Base-by-base conservation (phyloP, 2,329 filamentous ascomycete genomes). In the Fusarium camptoceras region DNA sequence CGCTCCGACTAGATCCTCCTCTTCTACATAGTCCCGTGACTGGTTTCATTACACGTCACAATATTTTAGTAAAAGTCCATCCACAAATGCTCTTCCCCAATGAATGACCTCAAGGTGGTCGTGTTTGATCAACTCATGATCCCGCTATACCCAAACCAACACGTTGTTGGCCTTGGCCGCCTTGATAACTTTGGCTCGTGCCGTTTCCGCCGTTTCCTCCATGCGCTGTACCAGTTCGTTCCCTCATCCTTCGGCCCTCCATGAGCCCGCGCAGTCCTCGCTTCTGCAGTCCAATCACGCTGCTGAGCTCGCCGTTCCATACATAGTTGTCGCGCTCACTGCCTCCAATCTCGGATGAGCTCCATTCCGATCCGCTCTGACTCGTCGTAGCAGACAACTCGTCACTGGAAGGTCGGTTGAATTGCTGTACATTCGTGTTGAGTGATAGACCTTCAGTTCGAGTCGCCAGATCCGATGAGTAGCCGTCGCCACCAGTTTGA, bases 241-340 rank as follows among this genome's bases (percentile, higher is more conserved):
- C 94, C 46, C 94, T 85, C 84, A 98, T 90, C 64, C 95, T 86
- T 46, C 95, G 85, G 6, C 95, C 95, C 80, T 98, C 96, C 96
- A 99, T 98, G 72, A 99, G 80, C 0, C 96, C 96, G 63, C 95
- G 86, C 37, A 99, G 80, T 0, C 96, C 96, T 56, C 96, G 87
- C 83, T 99, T 99, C 83, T 99, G 96, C 70, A 99, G 79, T 0
- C 96, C 96, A 72, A 99, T 97, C 5, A 98, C 95, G 50, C 93
- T 93, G 82, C 92, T 94, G 34, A 95, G 80, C 82, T 97, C 88
- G 61, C 91, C 90, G 75, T 87, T 83, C 95, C 96, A 99, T 1
- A 95, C 76, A 64, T 79, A 81, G 70, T 80, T 80, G 64, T 87
- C 84, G 18, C 82, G 82, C 49, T 84, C 84, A 47, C 80, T 83